Evolutionary conservation across 2,329 filamentous ascomycete species (phyloP), one percentile per base, ranked within the genome.

Genomic region (Ceratocystis variospora): DNA sequence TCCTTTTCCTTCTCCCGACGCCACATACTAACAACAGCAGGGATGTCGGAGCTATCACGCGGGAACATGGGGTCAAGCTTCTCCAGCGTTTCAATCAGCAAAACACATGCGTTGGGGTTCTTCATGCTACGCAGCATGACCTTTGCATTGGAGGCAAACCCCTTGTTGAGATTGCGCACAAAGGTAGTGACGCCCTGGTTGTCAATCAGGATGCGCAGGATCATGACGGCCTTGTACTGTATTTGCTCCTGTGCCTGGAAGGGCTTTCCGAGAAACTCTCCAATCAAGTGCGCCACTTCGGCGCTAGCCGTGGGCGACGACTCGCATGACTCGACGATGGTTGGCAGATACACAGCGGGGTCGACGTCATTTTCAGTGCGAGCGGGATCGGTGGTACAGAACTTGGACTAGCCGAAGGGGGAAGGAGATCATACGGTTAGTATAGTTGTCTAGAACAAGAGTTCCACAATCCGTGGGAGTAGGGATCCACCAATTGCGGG

Each of bases 211-310:
- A 99, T 99, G 69, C 93, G 87, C 71, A 95, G 81, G 66, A 99
- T 83, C 94, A 97, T 97, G 72, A 97, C 86, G 69, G 90, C 88
- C 77, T 97, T 96, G 81, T 96, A 97, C 76, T 97, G 93, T 71
- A 87, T 85, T 71, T 88, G 85, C 8, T 89, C 79, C 59, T 78
- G 79, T 31, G 76, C 73, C 71, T 76, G 84, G 76, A 89, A 85
- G 59, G 92, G 88, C 70, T 86, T 87, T 71, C 84, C 81, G 68
- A 99, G 79, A 74, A 87, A 93, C 75, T 90, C 92, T 73, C 90
- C 88, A 73, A 97, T 90, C 70, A 88, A 80, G 70, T 83, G 79
- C 62, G 91, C 90, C 71, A 89, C 90, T 72, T 92, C 88, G 70
- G 87, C 85, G 28, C 93, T 92, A 5, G 94, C 94, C 61, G 80